Evolutionary conservation across 345 rosid species (phyloP).

Genomic region (Nephelium lappaceum): DNA sequence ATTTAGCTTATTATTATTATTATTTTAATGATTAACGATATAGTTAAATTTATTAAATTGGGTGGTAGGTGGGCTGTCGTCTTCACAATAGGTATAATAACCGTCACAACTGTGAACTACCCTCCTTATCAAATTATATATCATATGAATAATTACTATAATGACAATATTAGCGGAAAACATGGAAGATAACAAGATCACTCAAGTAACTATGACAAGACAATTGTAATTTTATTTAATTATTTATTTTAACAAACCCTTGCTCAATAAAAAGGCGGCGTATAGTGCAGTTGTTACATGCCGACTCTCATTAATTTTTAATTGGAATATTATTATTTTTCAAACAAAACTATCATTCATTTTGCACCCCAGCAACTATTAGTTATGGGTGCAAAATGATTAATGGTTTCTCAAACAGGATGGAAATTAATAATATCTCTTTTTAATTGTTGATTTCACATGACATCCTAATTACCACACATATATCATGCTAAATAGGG

Average conservation of each 20-base stretch:
- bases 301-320: background rate
- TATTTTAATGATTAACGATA: too few relatives aligned
- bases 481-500: background rate
- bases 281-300: background rate
- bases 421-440: background rate
- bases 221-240: background rate
- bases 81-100: slow-evolving; percentile 6
- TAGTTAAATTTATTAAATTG: background rate
- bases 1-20: too few relatives aligned
- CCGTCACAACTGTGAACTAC: slow-evolving; percentile 8
- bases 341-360: too few relatives aligned
- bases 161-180: background rate
- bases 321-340: too few relatives aligned
- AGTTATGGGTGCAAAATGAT: too few relatives aligned
- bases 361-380: too few relatives aligned
- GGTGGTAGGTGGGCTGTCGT: slow-evolving; percentile 27
- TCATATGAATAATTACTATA: background rate
- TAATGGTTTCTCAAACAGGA: too few relatives aligned
- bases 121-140: background rate
- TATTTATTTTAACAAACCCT: background rate
- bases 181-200: background rate
- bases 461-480: background rate
- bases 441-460: background rate
- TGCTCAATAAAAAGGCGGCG: slow-evolving; percentile 15
- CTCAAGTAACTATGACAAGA: background rate